phyloP scores from a whole-genome alignment of 306 rosid species.

The Delonix regia region DNA sequence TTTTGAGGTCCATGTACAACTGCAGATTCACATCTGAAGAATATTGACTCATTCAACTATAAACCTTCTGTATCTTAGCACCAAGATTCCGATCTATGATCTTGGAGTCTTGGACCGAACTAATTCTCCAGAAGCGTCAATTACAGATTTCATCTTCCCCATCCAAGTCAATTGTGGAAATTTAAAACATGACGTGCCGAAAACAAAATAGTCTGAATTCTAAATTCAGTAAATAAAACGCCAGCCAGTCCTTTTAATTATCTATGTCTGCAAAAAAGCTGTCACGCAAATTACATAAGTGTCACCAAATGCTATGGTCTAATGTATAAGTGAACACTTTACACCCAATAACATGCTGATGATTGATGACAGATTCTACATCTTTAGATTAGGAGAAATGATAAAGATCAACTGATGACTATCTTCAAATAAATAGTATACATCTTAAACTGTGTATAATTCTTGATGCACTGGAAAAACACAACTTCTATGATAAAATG shows the following conservation, averaged over 20 bases:
- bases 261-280: conserved; percentile 5
- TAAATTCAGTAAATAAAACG: conserved; percentile 28
- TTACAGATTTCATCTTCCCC: too few species aligned
- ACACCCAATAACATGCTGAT: neutral
- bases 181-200: conserved; percentile 5
- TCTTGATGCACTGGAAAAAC: conserved; percentile 18
- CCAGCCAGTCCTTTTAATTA: neutral
- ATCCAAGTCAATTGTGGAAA: neutral
- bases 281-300: conserved; percentile 19
- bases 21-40: neutral
- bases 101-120: conserved; percentile 2
- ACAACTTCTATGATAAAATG: conserved; percentile 20
- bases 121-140: conserved; percentile 19
- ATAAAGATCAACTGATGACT: neutral
- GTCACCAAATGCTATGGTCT: conserved; percentile 26
- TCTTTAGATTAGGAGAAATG: conserved; percentile 9
- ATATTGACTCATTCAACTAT: neutral
- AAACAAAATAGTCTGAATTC: neutral
- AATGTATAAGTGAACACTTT: conserved; percentile 11
- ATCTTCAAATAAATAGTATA: conserved; percentile 20
- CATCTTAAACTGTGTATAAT: conserved; percentile 8
- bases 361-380: conserved; percentile 4
- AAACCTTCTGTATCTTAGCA: conserved; percentile 3
- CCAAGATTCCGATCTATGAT: conserved; percentile 14
- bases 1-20: neutral